These are phyloP conservation scores for Panellus pusillus DNA, from an alignment of 768 basidiomycete species.

Conservation along the genomic window DNA sequence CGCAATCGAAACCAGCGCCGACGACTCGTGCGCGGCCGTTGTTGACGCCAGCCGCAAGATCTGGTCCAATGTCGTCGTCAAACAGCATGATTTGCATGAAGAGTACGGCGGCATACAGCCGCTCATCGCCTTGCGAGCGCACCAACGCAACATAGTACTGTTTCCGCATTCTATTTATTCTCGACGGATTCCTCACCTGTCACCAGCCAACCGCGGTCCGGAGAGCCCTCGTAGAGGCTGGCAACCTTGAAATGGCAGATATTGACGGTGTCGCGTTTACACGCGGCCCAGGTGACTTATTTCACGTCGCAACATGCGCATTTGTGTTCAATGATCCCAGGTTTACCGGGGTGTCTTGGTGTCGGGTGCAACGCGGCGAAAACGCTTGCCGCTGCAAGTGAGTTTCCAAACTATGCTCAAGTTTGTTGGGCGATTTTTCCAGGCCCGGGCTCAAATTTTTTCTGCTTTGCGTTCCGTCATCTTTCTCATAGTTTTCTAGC, in stretches of 20 bases:
- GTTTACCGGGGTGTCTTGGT: conserved; percentile 78
- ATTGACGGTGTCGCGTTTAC: conserved; percentile 92
- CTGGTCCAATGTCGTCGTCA: conserved; percentile 83
- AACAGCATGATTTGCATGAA: conserved; percentile 72
- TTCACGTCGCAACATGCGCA: conserved; percentile 8
- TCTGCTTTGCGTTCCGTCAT: no score
- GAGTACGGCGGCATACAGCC: conserved; percentile 76
- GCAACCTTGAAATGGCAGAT: conserved; percentile 55
- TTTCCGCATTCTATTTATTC: not conserved
- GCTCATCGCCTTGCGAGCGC: conserved; percentile 70
- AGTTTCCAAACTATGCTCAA: no score
- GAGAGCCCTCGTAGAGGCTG: conserved; percentile 60
- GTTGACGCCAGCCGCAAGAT: conserved; percentile 70
- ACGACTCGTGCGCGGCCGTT: conserved; percentile 91
- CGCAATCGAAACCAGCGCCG: conserved; percentile 85
- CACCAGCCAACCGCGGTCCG: conserved; percentile 71
- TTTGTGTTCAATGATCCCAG: conserved; percentile 33
- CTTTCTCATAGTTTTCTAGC: no score
- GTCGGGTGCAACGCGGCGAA: conserved; percentile 85
- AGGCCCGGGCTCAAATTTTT: no score
- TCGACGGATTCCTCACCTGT: not conserved
- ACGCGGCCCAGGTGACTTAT: conserved; percentile 68
- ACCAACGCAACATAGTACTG: conserved; percentile 75
- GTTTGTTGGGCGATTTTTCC: no score
- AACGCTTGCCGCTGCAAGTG: conserved; percentile 70